A percentile compares a stretch with the other conserved stretches of the same genome.
These are phyloP conservation scores for Sporothrix dimorphospora DNA, from an alignment of 2,329 filamentous ascomycete species.

Conservation along the genomic window DNA sequence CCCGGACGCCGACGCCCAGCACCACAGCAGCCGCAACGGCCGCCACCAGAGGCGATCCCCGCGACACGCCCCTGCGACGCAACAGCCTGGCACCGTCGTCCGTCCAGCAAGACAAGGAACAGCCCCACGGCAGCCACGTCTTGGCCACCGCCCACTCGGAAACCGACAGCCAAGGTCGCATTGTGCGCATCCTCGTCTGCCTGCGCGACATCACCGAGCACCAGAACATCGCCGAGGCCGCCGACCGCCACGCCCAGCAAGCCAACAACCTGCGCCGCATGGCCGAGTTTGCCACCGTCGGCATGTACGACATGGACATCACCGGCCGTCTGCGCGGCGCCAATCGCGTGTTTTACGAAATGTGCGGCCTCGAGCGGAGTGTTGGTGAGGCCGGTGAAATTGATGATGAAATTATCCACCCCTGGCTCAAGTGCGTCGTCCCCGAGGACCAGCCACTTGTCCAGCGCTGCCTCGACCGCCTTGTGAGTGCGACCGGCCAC, in stretches of 20 bases:
- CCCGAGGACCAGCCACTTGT: conserved; percentile 50
- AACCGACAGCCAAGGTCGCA: conserved; percentile 46
- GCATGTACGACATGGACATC: conserved; percentile 59
- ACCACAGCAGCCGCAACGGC: neutral
- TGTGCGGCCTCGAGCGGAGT: conserved; percentile 51
- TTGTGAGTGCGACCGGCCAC: conserved; percentile 37
- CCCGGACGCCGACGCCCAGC: neutral
- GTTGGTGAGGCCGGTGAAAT: conserved; percentile 41
- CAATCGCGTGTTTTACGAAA: conserved; percentile 58
- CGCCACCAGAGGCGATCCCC: neutral
- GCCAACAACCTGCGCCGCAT: conserved; percentile 58
- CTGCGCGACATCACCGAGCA: conserved; percentile 56
- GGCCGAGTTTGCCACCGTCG: conserved; percentile 58
- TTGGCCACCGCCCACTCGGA: conserved; percentile 54
- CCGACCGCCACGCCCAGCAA: conserved; percentile 53
- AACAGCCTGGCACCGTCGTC: conserved; percentile 34
- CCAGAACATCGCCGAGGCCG: conserved; percentile 53
- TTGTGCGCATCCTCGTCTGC: conserved; percentile 53
- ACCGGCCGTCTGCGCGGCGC: conserved; percentile 54
- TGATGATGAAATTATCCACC: conserved; percentile 44
- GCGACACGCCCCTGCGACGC: neutral
- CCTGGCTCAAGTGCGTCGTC: conserved; percentile 51
- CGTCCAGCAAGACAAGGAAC: neutral
- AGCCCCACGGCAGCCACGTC: conserved; percentile 46
- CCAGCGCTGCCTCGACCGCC: conserved; percentile 45